These are phyloP conservation scores for Wickerhamiella domercqiae DNA, from an alignment of 805 yeast genomes.

Conservation along the genomic window DNA sequence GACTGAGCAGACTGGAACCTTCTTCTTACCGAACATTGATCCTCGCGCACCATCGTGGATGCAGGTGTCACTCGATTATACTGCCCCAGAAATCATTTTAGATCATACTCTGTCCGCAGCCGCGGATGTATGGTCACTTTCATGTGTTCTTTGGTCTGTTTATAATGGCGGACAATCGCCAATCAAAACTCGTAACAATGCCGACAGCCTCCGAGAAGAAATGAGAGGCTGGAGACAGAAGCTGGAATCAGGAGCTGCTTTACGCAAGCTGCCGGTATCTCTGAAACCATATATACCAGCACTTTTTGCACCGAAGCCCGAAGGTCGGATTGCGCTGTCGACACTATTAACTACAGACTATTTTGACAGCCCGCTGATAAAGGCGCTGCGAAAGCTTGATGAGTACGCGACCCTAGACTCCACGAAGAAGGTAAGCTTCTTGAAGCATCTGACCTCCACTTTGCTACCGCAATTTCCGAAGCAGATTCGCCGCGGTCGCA, in stretches of 20 bases:
- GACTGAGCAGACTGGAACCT: conserved; percentile 37
- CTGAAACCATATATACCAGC: conserved; percentile 23
- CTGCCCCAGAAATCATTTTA: conserved; percentile 72
- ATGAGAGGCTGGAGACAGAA: conserved; percentile 24
- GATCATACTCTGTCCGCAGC: conserved; percentile 48
- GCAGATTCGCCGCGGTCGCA: conserved; percentile 44
- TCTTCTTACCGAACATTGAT: conserved; percentile 54
- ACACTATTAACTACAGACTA: conserved; percentile 56
- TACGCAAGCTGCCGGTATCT: conserved; percentile 38
- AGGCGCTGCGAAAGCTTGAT: conserved; percentile 67
- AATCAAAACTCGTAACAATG: conserved; percentile 36
- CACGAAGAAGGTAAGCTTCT: conserved; percentile 52
- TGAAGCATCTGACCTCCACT: conserved; percentile 40
- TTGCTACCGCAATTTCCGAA: conserved; percentile 45
- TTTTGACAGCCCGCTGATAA: conserved; percentile 71
- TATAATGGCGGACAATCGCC: conserved; percentile 35
- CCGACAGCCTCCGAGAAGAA: conserved; percentile 35
- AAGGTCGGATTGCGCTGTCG: conserved; percentile 43
- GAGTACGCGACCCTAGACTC: conserved; percentile 61
- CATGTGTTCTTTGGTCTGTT: conserved; percentile 55
- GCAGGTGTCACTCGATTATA: conserved; percentile 52
- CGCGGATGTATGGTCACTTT: conserved; percentile 76
- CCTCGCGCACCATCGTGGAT: conserved; percentile 61
- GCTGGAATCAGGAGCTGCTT: conserved; percentile 25
- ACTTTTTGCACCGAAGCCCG: conserved; percentile 31